Evolutionary conservation across 208 protist species (phyloP).

Genomic region (Naegleria fowleri): DNA sequence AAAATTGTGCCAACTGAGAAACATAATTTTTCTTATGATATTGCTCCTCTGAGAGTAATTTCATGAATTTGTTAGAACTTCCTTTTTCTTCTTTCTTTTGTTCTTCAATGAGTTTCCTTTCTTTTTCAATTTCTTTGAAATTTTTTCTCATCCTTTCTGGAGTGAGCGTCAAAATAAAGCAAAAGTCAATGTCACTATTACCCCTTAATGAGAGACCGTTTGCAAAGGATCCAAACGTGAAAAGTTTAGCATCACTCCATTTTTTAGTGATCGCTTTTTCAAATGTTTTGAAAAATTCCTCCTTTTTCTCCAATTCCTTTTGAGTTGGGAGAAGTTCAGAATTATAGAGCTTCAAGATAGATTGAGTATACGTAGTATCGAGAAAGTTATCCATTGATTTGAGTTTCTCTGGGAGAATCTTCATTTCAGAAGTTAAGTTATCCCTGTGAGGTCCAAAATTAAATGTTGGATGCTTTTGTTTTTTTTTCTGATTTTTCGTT

Average conservation of each 20-base stretch:
- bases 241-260: conserved; percentile 15
- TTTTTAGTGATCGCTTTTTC: background rate
- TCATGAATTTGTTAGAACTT: background rate
- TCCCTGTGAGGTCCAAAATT: background rate
- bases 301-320: conserved; percentile 16
- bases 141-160: background rate
- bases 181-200: conserved; percentile 6
- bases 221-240: conserved; percentile 1
- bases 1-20: background rate
- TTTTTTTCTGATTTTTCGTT: background rate
- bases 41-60: background rate
- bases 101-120: background rate
- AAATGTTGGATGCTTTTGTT: background rate
- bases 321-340: background rate
- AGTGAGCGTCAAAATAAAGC: background rate
- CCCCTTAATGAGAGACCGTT: background rate
- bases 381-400: background rate
- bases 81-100: background rate
- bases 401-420: background rate
- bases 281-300: background rate
- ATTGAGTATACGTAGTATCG: background rate
- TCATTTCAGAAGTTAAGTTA: background rate
- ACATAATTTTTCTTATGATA: conserved; percentile 21
- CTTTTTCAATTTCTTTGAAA: background rate
- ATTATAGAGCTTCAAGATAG: background rate